These are phyloP conservation scores for Fusarium sp. DNA, from an alignment of 2,329 filamentous ascomycete genomes.

Conservation along the genomic window DNA sequence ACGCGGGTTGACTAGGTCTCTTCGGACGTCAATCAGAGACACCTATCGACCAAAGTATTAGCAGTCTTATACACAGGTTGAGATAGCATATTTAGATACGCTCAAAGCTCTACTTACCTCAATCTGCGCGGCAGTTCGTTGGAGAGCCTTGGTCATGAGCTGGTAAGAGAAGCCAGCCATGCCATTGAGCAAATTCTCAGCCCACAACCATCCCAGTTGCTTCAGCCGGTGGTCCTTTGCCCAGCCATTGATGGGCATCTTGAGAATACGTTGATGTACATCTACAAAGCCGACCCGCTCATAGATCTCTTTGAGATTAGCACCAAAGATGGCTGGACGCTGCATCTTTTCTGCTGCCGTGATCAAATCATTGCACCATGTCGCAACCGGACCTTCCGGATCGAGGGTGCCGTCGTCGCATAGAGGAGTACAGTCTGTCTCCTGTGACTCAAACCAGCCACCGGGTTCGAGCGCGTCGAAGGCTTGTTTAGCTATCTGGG, in stretches of 20 bases:
- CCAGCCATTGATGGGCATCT: constrained; percentile 67
- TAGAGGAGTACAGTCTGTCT: constrained; percentile 53
- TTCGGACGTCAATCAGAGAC: constrained; percentile 62
- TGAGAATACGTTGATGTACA: constrained; percentile 63
- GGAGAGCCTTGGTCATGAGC: constrained; percentile 56
- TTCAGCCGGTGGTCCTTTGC: constrained; percentile 58
- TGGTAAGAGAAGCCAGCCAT: constrained; percentile 54
- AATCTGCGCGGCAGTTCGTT: constrained; percentile 59
- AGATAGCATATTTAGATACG: too few relatives aligned
- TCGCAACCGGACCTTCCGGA: constrained; percentile 53
- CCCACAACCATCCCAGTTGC: constrained; percentile 59
- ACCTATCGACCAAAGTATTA: constrained; percentile 45
- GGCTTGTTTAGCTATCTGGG: constrained; percentile 63
- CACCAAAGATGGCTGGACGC: constrained; percentile 55
- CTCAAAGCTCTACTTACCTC: constrained; percentile 48
- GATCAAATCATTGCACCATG: constrained; percentile 58
- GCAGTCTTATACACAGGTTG: too few relatives aligned
- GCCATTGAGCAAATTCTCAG: constrained; percentile 56
- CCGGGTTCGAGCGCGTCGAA: constrained; percentile 63
- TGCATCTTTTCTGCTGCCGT: constrained; percentile 53
- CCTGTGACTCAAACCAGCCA: constrained; percentile 68
- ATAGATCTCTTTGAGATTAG: constrained; percentile 54
- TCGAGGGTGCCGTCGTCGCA: constrained; percentile 61
- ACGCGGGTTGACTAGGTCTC: constrained; percentile 58
- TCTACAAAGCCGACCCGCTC: constrained; percentile 67